These are phyloP conservation scores for Elaeagnus macrophylla DNA, from an alignment of 306 rosid genomes.

Conservation along the genomic window DNA sequence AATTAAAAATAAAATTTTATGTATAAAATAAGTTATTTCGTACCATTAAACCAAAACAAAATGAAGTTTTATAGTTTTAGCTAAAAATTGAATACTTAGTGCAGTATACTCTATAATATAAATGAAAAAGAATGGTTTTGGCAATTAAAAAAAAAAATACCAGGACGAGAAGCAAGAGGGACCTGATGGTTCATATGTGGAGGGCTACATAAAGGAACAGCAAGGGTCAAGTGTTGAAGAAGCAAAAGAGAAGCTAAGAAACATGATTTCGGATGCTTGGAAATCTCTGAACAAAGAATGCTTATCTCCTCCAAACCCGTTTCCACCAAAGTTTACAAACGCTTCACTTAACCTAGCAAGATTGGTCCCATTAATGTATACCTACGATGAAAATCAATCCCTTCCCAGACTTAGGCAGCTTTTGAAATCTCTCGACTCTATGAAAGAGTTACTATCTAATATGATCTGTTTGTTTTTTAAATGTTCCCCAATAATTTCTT, in stretches of 20 bases:
- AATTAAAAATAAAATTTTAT: too few species aligned
- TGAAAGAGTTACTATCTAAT: neutral
- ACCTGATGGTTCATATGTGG: conserved; percentile 39
- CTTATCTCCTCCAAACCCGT: conserved; percentile 6
- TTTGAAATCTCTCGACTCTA: conserved; percentile 23
- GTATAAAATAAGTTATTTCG: too few species aligned
- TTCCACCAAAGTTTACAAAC: conserved; percentile 10
- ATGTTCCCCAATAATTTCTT: too few species aligned
- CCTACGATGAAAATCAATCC: conserved; percentile 32
- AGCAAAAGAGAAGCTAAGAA: neutral
- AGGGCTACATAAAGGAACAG: conserved; percentile 16
- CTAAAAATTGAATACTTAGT: too few species aligned
- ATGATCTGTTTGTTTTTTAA: too few species aligned
- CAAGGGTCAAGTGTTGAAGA: conserved; percentile 9
- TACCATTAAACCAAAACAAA: too few species aligned
- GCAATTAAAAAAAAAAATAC: neutral
- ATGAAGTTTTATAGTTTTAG: too few species aligned
- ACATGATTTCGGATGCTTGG: conserved; percentile 24
- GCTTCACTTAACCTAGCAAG: conserved; percentile 48
- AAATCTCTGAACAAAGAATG: conserved; percentile 22
- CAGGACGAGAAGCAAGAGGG: conserved; percentile 55
- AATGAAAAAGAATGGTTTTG: too few species aligned
- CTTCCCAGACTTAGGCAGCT: conserved; percentile 31
- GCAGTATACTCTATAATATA: too few species aligned
- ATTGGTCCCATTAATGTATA: conserved; percentile 45